Conservation (phyloP, 352 stramenopile genomes). For the Phytophthora ramorum region DNA sequence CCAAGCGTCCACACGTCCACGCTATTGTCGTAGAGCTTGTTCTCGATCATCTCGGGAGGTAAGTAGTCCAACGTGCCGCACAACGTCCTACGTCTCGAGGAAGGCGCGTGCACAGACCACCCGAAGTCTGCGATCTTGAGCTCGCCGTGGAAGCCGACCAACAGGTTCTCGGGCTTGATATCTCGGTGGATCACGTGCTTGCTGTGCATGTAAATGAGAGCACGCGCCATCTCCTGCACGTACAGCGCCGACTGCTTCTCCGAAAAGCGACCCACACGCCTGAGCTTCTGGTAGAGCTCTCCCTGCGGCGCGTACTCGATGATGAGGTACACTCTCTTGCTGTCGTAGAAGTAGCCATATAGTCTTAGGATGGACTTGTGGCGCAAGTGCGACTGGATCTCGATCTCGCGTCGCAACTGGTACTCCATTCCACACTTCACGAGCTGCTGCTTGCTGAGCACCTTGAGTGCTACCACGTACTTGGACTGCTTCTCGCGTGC, state of each 20-base stretch:
- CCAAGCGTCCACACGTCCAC: constrained; percentile 98
- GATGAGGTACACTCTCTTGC: constrained; percentile 99
- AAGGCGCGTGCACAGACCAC: constrained; percentile 99
- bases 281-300: constrained; percentile 99
- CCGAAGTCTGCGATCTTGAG: constrained; percentile 99
- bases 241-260: constrained; percentile 95
- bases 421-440: constrained; percentile 98
- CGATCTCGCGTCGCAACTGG: constrained; percentile 99
- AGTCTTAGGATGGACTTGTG: constrained; percentile 98
- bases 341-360: constrained; percentile 99
- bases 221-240: constrained; percentile 94
- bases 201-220: constrained; percentile 97
- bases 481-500: constrained; percentile 97
- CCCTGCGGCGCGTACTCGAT: constrained; percentile 98
- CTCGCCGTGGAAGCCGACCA: constrained; percentile 94
- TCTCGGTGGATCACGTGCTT: constrained; percentile 99
- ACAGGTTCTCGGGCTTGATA: constrained; percentile 99
- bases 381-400: constrained; percentile 99
- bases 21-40: constrained; percentile 96
- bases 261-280: constrained; percentile 89
- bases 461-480: constrained; percentile 99
- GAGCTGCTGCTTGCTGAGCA: constrained; percentile 98
- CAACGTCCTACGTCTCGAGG: constrained; percentile 96
- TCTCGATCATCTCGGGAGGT: constrained; percentile 99
- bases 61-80: constrained; percentile 99